phyloP scores from a whole-genome alignment of 441 rosid genomes.

The Erodium moschatum region DNA sequence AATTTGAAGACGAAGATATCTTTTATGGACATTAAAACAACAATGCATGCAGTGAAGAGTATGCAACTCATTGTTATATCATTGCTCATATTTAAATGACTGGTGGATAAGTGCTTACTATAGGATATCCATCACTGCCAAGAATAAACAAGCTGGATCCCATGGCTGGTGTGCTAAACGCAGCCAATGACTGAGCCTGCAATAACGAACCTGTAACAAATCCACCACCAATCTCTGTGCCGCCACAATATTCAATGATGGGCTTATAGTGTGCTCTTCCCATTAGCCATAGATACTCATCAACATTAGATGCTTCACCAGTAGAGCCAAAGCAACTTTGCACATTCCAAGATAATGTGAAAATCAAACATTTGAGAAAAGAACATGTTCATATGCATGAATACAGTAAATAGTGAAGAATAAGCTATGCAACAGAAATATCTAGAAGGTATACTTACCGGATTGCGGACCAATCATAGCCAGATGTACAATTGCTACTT shows the following conservation, averaged over 20 bases:
- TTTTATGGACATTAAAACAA: background rate
- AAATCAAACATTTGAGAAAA: constrained; percentile 13
- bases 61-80: background rate
- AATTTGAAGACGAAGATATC: background rate
- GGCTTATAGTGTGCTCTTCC: constrained; percentile 85
- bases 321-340: constrained; percentile 80
- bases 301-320: constrained; percentile 90
- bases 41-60: background rate
- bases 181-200: constrained; percentile 82
- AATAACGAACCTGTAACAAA: constrained; percentile 72
- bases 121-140: constrained; percentile 51
- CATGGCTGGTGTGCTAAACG: constrained; percentile 85
- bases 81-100: constrained; percentile 3
- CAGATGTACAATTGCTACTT: constrained; percentile 50
- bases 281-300: constrained; percentile 90
- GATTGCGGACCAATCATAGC: constrained; percentile 82
- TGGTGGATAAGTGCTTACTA: constrained; percentile 43
- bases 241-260: constrained; percentile 86
- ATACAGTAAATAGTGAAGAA: constrained; percentile 12
- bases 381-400: constrained; percentile 2
- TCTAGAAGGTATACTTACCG: constrained; percentile 43
- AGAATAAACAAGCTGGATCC: constrained; percentile 82
- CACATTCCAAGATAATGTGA: constrained; percentile 26
- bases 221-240: constrained; percentile 86
- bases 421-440: constrained; percentile 11